These are phyloP conservation scores for Cadophora sp. DNA, from an alignment of 2,329 filamentous ascomycete genomes.

Conservation along the genomic window DNA sequence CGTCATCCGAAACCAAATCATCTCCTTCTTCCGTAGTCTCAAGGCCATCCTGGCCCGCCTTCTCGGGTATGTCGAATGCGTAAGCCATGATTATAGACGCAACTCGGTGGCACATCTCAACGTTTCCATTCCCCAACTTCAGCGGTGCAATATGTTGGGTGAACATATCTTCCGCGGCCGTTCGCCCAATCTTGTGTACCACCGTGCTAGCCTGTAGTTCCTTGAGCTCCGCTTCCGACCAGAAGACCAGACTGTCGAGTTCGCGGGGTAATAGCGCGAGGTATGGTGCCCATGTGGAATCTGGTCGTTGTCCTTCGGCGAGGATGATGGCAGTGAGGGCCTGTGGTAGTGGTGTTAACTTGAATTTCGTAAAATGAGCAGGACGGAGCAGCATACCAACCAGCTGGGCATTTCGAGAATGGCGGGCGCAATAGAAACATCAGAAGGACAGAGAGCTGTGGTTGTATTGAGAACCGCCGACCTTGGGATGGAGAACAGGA, in stretches of 20 bases:
- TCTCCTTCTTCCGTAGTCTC: slow-evolving; percentile 54
- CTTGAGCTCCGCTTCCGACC: slow-evolving; percentile 64
- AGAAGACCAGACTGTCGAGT: slow-evolving; percentile 76
- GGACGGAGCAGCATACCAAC: slow-evolving; percentile 45
- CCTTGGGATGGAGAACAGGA: slow-evolving; percentile 70
- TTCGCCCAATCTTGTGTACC: slow-evolving; percentile 67
- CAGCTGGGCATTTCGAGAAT: slow-evolving; percentile 54
- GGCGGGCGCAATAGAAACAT: slow-evolving; percentile 45
- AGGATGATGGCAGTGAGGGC: slow-evolving; percentile 42
- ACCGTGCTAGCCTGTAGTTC: slow-evolving; percentile 70
- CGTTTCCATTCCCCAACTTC: slow-evolving; percentile 51
- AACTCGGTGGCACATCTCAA: slow-evolving; percentile 64
- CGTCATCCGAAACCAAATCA: slow-evolving; percentile 54
- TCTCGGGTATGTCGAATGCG: slow-evolving; percentile 66
- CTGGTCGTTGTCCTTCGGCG: slow-evolving; percentile 33
- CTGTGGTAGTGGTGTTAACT: slow-evolving; percentile 33
- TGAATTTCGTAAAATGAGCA: background rate
- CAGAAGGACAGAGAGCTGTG: slow-evolving; percentile 59
- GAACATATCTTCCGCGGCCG: slow-evolving; percentile 64
- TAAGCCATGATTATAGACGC: slow-evolving; percentile 76
- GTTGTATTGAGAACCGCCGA: slow-evolving; percentile 63
- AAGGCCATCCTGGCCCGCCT: slow-evolving; percentile 48
- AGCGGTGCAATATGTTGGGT: slow-evolving; percentile 60
- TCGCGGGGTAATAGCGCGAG: slow-evolving; percentile 64
- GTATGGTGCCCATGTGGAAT: slow-evolving; percentile 57